These are phyloP conservation scores for Leccinum boreale DNA, from an alignment of 768 basidiomycete species.

Conservation along the genomic window DNA sequence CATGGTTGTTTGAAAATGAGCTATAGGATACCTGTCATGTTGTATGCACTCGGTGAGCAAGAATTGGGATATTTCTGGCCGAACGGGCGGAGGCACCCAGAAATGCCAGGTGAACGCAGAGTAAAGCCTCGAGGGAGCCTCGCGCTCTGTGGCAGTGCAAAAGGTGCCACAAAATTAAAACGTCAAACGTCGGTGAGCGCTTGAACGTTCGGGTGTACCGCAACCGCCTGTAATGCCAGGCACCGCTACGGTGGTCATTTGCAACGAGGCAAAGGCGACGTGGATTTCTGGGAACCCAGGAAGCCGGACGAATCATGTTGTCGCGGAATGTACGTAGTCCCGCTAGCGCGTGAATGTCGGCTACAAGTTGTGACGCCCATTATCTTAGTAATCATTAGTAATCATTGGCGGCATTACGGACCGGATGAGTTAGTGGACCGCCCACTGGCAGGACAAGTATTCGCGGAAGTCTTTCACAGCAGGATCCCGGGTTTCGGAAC, in stretches of 20 bases:
- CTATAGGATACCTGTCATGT: neutral
- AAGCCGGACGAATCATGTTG: neutral
- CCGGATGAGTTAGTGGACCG: neutral
- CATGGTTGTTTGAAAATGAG: neutral
- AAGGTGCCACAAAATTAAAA: neutral
- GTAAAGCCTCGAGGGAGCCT: conserved; percentile 29
- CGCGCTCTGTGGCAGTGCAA: conserved; percentile 23
- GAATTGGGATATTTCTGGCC: neutral
- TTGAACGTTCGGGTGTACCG: conserved; percentile 1
- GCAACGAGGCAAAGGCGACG: conserved; percentile 24
- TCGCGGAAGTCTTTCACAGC: neutral
- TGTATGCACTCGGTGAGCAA: conserved; percentile 1
- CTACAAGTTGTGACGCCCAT: neutral
- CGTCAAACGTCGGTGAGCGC: conserved; percentile 4
- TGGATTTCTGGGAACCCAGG: conserved; percentile 3
- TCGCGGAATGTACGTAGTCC: neutral
- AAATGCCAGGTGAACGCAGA: neutral
- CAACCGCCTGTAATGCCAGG: conserved; percentile 9
- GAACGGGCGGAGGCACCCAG: neutral
- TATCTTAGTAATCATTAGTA: neutral
- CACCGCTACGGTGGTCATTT: conserved; percentile 7
- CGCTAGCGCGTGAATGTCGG: neutral
- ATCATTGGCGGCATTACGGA: neutral
- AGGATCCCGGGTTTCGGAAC: neutral
- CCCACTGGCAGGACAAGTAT: no score